A percentile compares a stretch with the other conserved stretches of the same genome.
phyloP scores from a whole-genome alignment of 179 eudicot species.

The Heliamphora ciliata region DNA sequence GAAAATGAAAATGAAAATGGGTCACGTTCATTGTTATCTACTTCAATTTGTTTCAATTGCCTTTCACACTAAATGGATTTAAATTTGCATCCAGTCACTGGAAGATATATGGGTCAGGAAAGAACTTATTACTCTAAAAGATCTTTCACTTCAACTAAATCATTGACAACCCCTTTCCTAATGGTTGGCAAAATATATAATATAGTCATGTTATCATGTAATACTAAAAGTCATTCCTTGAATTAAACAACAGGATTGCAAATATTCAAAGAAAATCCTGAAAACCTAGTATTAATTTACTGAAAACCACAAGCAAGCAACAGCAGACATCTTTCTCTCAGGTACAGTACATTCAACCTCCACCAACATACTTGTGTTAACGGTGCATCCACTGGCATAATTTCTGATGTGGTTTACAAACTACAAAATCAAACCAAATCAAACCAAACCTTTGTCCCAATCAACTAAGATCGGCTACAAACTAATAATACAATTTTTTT shows the following conservation, averaged over 20 bases:
- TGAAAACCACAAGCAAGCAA: not conserved
- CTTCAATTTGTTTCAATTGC: not conserved
- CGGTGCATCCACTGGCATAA: not conserved
- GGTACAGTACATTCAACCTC: not conserved
- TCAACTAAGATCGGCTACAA: too few species aligned
- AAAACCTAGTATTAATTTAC: not conserved
- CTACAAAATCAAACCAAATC: too few species aligned
- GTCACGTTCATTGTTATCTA: not conserved
- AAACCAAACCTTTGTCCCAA: too few species aligned
- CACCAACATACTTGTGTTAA: not conserved
- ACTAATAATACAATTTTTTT: too few species aligned
- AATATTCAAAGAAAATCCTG: not conserved
- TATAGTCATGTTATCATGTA: too few species aligned
- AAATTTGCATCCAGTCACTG: not conserved
- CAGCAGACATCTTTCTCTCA: not conserved
- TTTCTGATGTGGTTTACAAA: not conserved
- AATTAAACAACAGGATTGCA: not conserved
- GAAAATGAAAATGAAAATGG: not conserved
- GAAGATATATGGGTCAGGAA: not conserved
- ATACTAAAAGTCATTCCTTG: not conserved
- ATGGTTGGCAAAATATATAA: not conserved
- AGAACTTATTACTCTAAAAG: too few species aligned
- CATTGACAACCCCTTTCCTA: not conserved
- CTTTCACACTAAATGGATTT: not conserved
- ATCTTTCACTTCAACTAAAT: too few species aligned